Evolutionary conservation across 2,329 filamentous ascomycete species (phyloP).

Genomic region (Pseudogymnoascus sp.): DNA sequence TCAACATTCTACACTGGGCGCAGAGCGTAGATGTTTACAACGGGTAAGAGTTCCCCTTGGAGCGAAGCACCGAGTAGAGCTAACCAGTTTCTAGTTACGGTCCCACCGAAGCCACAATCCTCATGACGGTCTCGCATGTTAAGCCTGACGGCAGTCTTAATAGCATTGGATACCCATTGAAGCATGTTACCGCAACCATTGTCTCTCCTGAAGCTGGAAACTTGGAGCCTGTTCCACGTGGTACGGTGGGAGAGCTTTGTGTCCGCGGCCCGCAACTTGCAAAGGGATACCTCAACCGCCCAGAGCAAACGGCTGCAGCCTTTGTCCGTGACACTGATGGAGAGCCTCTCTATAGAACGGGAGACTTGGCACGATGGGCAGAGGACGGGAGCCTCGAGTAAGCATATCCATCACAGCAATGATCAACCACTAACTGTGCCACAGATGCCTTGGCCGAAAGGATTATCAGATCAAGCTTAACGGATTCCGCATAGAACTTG

Average conservation of each 20-base stretch:
- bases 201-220: constrained; percentile 24
- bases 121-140: constrained; percentile 9
- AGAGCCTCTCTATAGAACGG: constrained; percentile 28
- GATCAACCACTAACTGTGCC: background rate
- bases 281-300: constrained; percentile 13
- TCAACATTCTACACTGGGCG: constrained; percentile 10
- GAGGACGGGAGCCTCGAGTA: constrained; percentile 27
- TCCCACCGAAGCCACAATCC: constrained; percentile 10
- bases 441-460: constrained; percentile 41
- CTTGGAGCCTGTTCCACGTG: constrained; percentile 2
- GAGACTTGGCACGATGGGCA: constrained; percentile 30
- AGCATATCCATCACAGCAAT: background rate
- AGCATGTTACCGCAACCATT: constrained; percentile 33
- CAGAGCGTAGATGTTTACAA: background rate
- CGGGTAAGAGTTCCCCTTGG: background rate
- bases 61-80: background rate
- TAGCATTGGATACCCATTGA: background rate
- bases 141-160: background rate
- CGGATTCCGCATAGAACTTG: constrained; percentile 41
- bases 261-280: constrained; percentile 11
- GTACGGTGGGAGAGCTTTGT: constrained; percentile 12
- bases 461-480: constrained; percentile 44
- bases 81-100: constrained; percentile 2
- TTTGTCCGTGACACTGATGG: constrained; percentile 11
- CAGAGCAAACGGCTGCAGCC: constrained; percentile 12